phyloP scores from a whole-genome alignment of 352 stramenopile genomes.

The Phytopythium litorale region DNA sequence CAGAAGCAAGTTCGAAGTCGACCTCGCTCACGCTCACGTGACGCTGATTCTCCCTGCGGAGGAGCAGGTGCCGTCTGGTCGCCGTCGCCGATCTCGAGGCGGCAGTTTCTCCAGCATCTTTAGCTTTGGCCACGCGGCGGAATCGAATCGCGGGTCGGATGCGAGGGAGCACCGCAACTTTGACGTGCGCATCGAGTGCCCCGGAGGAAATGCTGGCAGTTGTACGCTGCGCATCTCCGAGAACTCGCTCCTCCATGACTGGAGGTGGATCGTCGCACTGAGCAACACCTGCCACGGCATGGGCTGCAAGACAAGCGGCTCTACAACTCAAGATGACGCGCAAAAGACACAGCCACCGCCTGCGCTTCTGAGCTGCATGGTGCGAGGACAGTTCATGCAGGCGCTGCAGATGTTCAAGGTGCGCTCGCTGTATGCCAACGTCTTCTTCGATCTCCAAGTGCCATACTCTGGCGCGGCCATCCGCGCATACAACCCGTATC shows the following conservation, averaged over 20 bases:
- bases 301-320: slow-evolving; percentile 19
- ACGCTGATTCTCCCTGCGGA: slow-evolving; percentile 29
- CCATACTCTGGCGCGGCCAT: slow-evolving; percentile 74
- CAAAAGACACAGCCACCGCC: slow-evolving; percentile 13
- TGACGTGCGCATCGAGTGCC: neutral
- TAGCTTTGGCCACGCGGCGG: neutral
- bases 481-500: slow-evolving; percentile 81
- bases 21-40: slow-evolving; percentile 31
- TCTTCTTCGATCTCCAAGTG: slow-evolving; percentile 81
- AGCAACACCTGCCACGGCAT: slow-evolving; percentile 53
- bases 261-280: slow-evolving; percentile 60
- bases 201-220: neutral
- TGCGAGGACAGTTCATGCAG: slow-evolving; percentile 68
- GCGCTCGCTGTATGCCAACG: slow-evolving; percentile 67
- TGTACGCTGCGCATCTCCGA: slow-evolving; percentile 43
- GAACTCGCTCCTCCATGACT: slow-evolving; percentile 45
- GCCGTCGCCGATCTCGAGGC: neutral
- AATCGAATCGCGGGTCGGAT: neutral
- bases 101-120: slow-evolving; percentile 2
- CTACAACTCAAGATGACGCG: neutral
- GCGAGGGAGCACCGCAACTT: neutral
- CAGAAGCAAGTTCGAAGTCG: slow-evolving; percentile 27
- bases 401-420: slow-evolving; percentile 65
- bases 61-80: slow-evolving; percentile 7
- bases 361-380: slow-evolving; percentile 58